Evolutionary conservation across 2,329 filamentous ascomycete species (phyloP).

Genomic region (Phoma sp.): DNA sequence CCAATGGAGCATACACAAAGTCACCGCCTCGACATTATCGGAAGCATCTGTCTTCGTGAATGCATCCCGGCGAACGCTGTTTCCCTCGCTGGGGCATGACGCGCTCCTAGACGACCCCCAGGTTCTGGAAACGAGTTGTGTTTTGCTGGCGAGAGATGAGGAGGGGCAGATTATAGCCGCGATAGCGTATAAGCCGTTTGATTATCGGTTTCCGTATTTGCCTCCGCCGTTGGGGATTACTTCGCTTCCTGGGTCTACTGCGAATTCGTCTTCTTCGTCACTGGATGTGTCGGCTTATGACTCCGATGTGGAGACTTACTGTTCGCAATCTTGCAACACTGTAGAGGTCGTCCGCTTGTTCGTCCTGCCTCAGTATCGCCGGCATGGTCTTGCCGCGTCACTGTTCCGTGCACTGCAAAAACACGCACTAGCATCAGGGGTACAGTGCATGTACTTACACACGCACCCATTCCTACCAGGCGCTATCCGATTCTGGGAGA

Average conservation of each 20-base stretch:
- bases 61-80: slow-evolving; percentile 11
- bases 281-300: background rate
- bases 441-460: slow-evolving; percentile 26
- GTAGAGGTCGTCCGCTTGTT: slow-evolving; percentile 26
- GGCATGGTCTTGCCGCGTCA: slow-evolving; percentile 17
- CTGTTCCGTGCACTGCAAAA: slow-evolving; percentile 12
- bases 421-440: slow-evolving; percentile 3
- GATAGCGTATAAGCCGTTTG: slow-evolving; percentile 7
- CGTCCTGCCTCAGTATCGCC: slow-evolving; percentile 17
- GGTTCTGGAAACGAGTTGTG: background rate
- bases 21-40: background rate
- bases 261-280: slow-evolving; percentile 2
- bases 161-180: background rate
- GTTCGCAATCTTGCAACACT: background rate
- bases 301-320: too few relatives aligned
- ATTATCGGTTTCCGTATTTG: slow-evolving; percentile 8
- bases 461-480: slow-evolving; percentile 27
- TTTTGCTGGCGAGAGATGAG: background rate
- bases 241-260: too few relatives aligned
- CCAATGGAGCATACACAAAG: slow-evolving; percentile 11
- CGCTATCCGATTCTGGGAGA: slow-evolving; percentile 27
- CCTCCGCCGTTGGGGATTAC: too few relatives aligned
- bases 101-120: background rate
- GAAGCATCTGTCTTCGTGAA: slow-evolving; percentile 15
- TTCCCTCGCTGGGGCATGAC: slow-evolving; percentile 10